These are phyloP conservation scores for Pseudevernia furfuracea DNA, from an alignment of 495 filamentous ascomycete species.

Conservation along the genomic window DNA sequence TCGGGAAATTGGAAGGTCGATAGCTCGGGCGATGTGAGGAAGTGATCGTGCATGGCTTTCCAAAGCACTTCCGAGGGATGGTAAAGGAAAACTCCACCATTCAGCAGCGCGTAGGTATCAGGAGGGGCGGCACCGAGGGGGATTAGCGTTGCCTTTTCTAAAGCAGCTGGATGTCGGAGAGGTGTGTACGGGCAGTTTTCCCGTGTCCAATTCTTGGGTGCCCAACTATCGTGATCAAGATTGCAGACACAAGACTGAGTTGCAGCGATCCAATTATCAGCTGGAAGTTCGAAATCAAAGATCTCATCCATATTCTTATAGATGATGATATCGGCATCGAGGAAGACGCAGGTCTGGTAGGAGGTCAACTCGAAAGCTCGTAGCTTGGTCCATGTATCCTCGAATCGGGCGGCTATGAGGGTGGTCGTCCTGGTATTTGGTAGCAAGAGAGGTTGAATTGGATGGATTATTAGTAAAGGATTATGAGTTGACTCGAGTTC, in stretches of 20 bases:
- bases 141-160: constrained; percentile 27
- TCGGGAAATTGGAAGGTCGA: constrained; percentile 42
- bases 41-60: constrained; percentile 33
- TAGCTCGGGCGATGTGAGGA: constrained; percentile 33
- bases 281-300: constrained; percentile 32
- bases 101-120: constrained; percentile 43
- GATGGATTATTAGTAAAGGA: constrained; percentile 27
- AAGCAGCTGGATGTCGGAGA: constrained; percentile 30
- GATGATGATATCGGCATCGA: constrained; percentile 48
- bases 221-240: constrained; percentile 40
- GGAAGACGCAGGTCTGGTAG: constrained; percentile 37
- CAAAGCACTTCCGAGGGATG: constrained; percentile 33
- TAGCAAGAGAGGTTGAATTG: constrained; percentile 31
- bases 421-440: constrained; percentile 17
- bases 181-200: constrained; percentile 45
- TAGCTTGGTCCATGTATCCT: constrained; percentile 51
- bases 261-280: constrained; percentile 38
- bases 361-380: constrained; percentile 41
- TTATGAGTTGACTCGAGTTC: constrained; percentile 31
- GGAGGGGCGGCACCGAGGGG: constrained; percentile 20
- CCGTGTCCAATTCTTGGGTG: constrained; percentile 39
- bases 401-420: constrained; percentile 34
- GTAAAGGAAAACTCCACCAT: constrained; percentile 64
- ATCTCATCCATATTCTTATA: constrained; percentile 40
- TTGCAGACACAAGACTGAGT: constrained; percentile 49